Base-by-base conservation (phyloP, 805 yeast genomes). In the Wickerhamomyces chaumierensis region DNA sequence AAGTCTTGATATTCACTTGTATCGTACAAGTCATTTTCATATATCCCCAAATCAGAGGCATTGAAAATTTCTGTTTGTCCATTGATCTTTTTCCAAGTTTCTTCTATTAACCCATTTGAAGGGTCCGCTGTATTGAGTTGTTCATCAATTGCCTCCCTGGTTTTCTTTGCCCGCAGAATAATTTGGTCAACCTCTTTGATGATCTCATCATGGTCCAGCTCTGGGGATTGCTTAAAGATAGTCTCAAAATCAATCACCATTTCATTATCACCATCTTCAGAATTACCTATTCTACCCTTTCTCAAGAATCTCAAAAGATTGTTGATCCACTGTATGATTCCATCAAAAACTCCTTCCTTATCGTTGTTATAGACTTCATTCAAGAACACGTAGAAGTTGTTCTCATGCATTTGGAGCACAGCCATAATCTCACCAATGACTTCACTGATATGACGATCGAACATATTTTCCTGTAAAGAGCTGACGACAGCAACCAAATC, bases 321-420 rank as follows among this genome's bases (percentile, higher is more conserved):
- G 42, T 81, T 75, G 34, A 85, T 65, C 96, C 96, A 90, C 5
- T 58, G 57, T 34, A 85, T 68, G 38, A 92, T 61, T 4, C 77
- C 76, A 37, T 78, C 75, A 60, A 90, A 90, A 5, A 90, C 61
- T 4, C 77, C 73, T 25, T 73, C 72, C 29, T 75, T 65, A 52
- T 90, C 97, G 45, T 82, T 75, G n/a, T 68, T 44, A 56, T 88
- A 87, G n/a, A 87, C 73, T 38, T 81, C 78, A 52, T 85, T 90
- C 41, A 90, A 67, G 52, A 90, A 92, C 38, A 63, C 63, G 65
- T 84, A 84, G 36, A 84, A 68, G 12, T 78, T 67, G 40, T 73
- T 76, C 46, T 84, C 83, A 56, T 88, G 94, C 21, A 73, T 72
- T 33, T 77, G 76, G 33, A 86, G 70, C 16, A 90, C 61, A 11